phyloP scores from a whole-genome alignment of 805 yeast genomes.

The Sugiyamaella valdiviana region DNA sequence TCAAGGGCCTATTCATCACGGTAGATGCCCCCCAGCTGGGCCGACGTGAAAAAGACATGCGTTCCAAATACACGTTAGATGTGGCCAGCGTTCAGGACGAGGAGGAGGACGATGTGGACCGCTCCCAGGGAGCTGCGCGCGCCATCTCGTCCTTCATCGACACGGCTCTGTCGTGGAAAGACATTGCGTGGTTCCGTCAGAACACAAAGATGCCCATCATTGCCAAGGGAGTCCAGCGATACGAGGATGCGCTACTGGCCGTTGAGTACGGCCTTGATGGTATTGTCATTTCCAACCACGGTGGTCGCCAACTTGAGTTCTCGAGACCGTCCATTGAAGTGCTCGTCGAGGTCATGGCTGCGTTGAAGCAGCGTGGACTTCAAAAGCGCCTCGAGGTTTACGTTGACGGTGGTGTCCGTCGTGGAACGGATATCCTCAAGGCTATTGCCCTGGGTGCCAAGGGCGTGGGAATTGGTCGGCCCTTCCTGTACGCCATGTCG shows the following conservation, averaged over 20 bases:
- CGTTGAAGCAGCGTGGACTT: constrained; percentile 36
- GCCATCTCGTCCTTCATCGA: constrained; percentile 85
- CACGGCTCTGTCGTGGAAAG: constrained; percentile 59
- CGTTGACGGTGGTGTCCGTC: constrained; percentile 71
- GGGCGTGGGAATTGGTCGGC: constrained; percentile 70
- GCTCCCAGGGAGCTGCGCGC: constrained; percentile 76
- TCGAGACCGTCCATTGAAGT: constrained; percentile 69
- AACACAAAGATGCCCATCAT: constrained; percentile 61
- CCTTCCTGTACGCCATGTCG: constrained; percentile 71
- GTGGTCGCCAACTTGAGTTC: constrained; percentile 83
- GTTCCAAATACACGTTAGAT: constrained; percentile 53
- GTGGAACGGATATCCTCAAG: constrained; percentile 72
- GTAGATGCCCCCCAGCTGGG: constrained; percentile 93
- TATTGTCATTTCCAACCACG: constrained; percentile 82
- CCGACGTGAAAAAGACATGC: constrained; percentile 82
- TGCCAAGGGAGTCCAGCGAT: constrained; percentile 79
- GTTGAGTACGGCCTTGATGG: constrained; percentile 67
- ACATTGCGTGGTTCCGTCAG: constrained; percentile 48
- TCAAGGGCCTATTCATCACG: constrained; percentile 78
- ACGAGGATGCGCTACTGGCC: constrained; percentile 71
- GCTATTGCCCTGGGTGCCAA: constrained; percentile 73
- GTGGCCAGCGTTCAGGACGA: constrained; percentile 41
- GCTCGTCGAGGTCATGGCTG: constrained; percentile 64
- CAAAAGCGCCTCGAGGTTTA: constrained; percentile 52
- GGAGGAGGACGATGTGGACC: constrained; percentile 45